Evolutionary conservation across 2,329 filamentous ascomycete genomes (phyloP).

Genomic region (Fusarium luffae): DNA sequence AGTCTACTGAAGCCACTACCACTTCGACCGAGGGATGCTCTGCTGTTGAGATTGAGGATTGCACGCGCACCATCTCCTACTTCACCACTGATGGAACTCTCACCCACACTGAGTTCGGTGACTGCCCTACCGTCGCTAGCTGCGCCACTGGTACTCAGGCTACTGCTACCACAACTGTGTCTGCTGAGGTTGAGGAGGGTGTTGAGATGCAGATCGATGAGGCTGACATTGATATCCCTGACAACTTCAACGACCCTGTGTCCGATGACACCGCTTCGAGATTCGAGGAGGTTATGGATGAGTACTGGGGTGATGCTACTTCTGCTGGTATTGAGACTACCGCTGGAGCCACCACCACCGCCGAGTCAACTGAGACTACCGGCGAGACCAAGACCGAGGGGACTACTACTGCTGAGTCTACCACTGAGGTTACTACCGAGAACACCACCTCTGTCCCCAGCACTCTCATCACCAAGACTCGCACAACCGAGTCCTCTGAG

Average conservation of each 20-base stretch:
- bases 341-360: not conserved
- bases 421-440: not conserved
- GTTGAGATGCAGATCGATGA: conserved; percentile 3
- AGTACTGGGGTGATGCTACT: not conserved
- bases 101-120: conserved; percentile 10
- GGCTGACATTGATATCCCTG: not conserved
- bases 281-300: not conserved
- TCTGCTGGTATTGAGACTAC: not conserved
- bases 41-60: conserved; percentile 12
- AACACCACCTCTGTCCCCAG: not conserved
- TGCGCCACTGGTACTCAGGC: conserved; percentile 19
- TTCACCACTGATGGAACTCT: conserved; percentile 7
- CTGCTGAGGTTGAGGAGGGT: conserved; percentile 8
- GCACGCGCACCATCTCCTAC: conserved; percentile 13
- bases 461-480: conserved; percentile 13
- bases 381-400: not conserved
- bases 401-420: not conserved
- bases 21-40: conserved; percentile 11
- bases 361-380: not conserved
- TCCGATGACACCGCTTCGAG: not conserved
- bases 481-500: not conserved
- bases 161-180: not conserved
- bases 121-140: conserved; percentile 12
- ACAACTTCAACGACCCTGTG: conserved; percentile 2
- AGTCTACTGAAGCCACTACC: conserved; percentile 12